A percentile compares a stretch with the other conserved stretches of the same genome.
Evolutionary conservation across 1,139 yeast genomes (phyloP).

Genomic region (Schwanniomyces etchellsii): DNA sequence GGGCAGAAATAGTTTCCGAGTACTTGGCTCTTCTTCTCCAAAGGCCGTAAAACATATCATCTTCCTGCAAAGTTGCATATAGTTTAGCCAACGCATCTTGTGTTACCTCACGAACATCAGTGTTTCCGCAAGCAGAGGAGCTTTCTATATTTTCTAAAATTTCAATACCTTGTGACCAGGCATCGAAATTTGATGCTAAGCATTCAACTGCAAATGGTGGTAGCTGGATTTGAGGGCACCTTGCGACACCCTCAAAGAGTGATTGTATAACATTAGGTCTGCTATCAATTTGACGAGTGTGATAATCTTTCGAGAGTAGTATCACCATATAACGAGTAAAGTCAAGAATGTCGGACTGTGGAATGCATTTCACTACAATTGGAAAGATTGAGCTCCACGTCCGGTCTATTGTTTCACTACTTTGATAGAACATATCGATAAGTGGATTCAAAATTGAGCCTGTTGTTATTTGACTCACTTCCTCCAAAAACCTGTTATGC

Average conservation of each 20-base stretch:
- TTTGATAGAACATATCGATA: constrained; percentile 76
- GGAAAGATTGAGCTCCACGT: constrained; percentile 88
- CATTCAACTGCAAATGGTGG: constrained; percentile 95
- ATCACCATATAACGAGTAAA: constrained; percentile 76
- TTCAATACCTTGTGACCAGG: constrained; percentile 88
- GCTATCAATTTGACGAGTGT: constrained; percentile 78
- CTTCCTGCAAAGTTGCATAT: constrained; percentile 85
- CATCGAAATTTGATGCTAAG: constrained; percentile 78
- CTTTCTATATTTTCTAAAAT: constrained; percentile 73
- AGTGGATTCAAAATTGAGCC: constrained; percentile 64
- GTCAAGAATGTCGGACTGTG: constrained; percentile 76
- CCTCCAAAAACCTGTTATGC: constrained; percentile 48
- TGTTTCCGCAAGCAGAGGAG: constrained; percentile 60
- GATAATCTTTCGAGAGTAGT: constrained; percentile 84
- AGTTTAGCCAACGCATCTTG: constrained; percentile 88
- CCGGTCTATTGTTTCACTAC: constrained; percentile 72
- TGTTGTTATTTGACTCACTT: constrained; percentile 44
- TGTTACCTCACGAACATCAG: constrained; percentile 77
- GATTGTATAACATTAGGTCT: constrained; percentile 88
- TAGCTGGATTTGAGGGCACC: constrained; percentile 66
- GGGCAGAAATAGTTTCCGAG: constrained; percentile 85
- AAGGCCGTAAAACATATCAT: constrained; percentile 94
- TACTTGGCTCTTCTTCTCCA: constrained; percentile 97
- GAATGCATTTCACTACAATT: constrained; percentile 64
- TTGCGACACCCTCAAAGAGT: constrained; percentile 72